A percentile compares a stretch with the other conserved stretches of the same genome.
These are phyloP conservation scores for Syzygium malaccense DNA, from an alignment of 441 rosid species.

Conservation along the genomic window DNA sequence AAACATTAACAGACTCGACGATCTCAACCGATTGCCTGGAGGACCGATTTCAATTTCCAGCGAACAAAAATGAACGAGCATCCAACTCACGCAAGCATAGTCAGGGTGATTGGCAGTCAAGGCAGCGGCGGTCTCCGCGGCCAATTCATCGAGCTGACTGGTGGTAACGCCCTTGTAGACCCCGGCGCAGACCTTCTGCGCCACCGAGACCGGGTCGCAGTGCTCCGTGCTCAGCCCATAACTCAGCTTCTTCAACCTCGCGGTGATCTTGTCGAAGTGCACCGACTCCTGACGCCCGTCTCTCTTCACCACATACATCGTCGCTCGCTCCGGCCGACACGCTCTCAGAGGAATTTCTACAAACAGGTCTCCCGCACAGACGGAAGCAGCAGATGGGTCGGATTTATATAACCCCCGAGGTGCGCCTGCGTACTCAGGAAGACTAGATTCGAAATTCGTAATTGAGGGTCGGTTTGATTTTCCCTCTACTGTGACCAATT, in stretches of 20 bases:
- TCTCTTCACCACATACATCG: slow-evolving; percentile 91
- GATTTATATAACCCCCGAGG: slow-evolving; percentile 1
- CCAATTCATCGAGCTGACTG: slow-evolving; percentile 93
- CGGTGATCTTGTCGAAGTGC: slow-evolving; percentile 93
- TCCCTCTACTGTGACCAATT: background rate
- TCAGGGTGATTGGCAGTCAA: slow-evolving; percentile 93
- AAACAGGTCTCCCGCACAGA: slow-evolving; percentile 19
- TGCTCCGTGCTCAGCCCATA: slow-evolving; percentile 88
- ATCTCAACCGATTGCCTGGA: background rate
- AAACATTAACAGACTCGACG: background rate
- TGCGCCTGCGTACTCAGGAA: background rate
- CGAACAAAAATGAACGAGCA: background rate
- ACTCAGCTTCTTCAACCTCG: slow-evolving; percentile 87
- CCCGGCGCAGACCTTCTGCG: slow-evolving; percentile 97
- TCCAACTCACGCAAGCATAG: slow-evolving; percentile 69
- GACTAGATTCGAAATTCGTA: background rate
- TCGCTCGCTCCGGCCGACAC: background rate
- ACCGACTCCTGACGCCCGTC: slow-evolving; percentile 85
- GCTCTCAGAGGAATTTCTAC: slow-evolving; percentile 21
- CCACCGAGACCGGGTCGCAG: slow-evolving; percentile 88
- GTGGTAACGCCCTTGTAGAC: slow-evolving; percentile 96
- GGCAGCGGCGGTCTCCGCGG: slow-evolving; percentile 97
- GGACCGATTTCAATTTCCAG: background rate
- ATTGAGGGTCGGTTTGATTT: background rate
- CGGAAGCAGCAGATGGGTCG: background rate